Percentiles rank a stretch among this genome's conserved stretches.
Conservation (phyloP, 2,329 filamentous ascomycete genomes). For the Penicillium sp. region DNA sequence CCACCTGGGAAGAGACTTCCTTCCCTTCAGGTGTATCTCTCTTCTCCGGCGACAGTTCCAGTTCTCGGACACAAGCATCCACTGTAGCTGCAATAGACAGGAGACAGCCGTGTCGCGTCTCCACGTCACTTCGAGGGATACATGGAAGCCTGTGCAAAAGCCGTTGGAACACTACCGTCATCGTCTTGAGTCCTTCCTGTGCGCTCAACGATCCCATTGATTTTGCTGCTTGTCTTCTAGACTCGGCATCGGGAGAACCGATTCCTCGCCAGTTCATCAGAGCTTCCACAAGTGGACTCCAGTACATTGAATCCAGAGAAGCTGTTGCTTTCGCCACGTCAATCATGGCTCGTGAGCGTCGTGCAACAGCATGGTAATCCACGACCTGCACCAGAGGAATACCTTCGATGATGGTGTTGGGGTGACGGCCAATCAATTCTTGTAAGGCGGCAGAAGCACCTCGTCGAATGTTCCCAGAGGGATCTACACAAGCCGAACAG, state of each 20-base stretch:
- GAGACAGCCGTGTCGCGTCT: constrained; percentile 46
- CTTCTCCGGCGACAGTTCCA: constrained; percentile 13
- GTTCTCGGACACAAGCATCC: constrained; percentile 31
- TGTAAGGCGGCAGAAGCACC: constrained; percentile 92
- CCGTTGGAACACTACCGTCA: constrained; percentile 33
- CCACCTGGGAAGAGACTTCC: constrained; percentile 30
- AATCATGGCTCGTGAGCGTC: constrained; percentile 77
- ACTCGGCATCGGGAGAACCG: constrained; percentile 71
- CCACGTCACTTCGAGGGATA: constrained; percentile 41
- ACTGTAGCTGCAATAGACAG: constrained; percentile 41
- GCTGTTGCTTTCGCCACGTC: constrained; percentile 71
- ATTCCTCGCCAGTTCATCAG: constrained; percentile 84
- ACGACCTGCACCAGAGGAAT: constrained; percentile 85
- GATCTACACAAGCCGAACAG: constrained; percentile 78
- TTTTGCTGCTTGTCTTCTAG: constrained; percentile 68
- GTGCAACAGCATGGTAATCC: constrained; percentile 88
- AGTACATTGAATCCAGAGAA: constrained; percentile 62
- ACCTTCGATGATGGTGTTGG: constrained; percentile 75
- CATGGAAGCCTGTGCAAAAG: constrained; percentile 35
- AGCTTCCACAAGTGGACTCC: constrained; percentile 66
- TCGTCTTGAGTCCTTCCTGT: constrained; percentile 31
- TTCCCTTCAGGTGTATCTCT: constrained; percentile 23
- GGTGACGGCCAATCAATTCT: constrained; percentile 89
- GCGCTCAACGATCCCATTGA: constrained; percentile 59
- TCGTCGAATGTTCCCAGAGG: constrained; percentile 87